phyloP scores from a whole-genome alignment of 805 yeast species.

The Kodamaea leandrae region DNA sequence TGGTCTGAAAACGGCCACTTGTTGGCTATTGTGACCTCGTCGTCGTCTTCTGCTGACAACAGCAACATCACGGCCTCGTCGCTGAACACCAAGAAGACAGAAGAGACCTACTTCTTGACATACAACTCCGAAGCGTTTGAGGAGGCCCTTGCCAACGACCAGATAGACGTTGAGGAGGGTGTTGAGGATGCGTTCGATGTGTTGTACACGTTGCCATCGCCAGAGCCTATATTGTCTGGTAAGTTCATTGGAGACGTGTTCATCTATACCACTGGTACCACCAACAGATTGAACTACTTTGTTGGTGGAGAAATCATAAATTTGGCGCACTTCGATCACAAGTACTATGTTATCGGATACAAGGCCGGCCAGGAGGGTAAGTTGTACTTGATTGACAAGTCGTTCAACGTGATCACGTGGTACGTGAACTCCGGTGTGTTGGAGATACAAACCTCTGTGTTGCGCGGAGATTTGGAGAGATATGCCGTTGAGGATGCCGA shows the following conservation, averaged over 20 bases:
- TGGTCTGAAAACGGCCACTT: constrained; percentile 96
- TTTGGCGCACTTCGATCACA: constrained; percentile 87
- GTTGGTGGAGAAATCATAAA: constrained; percentile 94
- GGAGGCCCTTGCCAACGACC: constrained; percentile 57
- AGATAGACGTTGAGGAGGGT: constrained; percentile 77
- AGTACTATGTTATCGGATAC: constrained; percentile 84
- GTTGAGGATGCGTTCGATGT: constrained; percentile 85
- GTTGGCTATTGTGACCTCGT: constrained; percentile 59
- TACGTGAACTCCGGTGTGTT: constrained; percentile 79
- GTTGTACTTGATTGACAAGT: constrained; percentile 88
- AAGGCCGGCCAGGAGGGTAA: constrained; percentile 80
- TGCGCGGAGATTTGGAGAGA: constrained; percentile 90
- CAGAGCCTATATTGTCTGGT: constrained; percentile 81
- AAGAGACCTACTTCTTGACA: constrained; percentile 73
- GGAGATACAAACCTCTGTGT: constrained; percentile 92
- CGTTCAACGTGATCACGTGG: constrained; percentile 78
- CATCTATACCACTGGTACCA: constrained; percentile 77
- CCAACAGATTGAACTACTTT: constrained; percentile 84
- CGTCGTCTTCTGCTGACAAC: constrained; percentile 22
- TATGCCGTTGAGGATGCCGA: constrained; percentile 39
- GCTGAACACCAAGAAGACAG: constrained; percentile 43
- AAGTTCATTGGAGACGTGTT: constrained; percentile 98
- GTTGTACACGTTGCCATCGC: constrained; percentile 63
- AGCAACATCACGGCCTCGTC: constrained; percentile 18
- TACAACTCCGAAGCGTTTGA: constrained; percentile 67